These are phyloP conservation scores for Penicillium sumatraense DNA, from an alignment of 2,329 filamentous ascomycete species.

Conservation along the genomic window DNA sequence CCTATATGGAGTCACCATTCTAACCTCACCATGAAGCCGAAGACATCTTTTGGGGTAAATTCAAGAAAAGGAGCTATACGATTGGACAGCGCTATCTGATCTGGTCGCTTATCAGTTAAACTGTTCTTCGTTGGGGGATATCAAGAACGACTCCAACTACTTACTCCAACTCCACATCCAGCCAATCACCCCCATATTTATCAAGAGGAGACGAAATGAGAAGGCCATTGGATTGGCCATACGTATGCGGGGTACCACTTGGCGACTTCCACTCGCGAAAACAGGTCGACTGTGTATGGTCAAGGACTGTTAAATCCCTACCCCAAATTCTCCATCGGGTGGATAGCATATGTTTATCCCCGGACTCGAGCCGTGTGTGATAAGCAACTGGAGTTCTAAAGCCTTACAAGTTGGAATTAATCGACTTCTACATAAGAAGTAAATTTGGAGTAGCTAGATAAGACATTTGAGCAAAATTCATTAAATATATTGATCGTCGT, in stretches of 20 bases:
- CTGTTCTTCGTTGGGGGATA: too few species aligned
- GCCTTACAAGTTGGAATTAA: not conserved
- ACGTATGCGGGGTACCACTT: constrained; percentile 8
- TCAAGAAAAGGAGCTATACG: not conserved
- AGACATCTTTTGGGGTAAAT: constrained; percentile 24
- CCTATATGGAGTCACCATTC: too few species aligned
- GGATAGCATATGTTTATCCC: not conserved
- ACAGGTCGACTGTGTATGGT: too few species aligned
- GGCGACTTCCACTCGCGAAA: not conserved
- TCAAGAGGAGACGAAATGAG: not conserved
- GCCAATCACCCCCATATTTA: not conserved
- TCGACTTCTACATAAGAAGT: too few species aligned
- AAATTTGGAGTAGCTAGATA: not conserved
- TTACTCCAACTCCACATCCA: not conserved
- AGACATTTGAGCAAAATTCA: too few species aligned
- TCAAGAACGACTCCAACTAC: not conserved
- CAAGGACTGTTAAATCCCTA: not conserved
- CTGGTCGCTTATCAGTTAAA: constrained; percentile 1
- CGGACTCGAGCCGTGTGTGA: not conserved
- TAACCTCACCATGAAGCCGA: too few species aligned
- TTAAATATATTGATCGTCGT: too few species aligned
- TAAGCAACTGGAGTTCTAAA: not conserved
- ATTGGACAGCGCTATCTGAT: constrained; percentile 38
- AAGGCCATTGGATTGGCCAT: not conserved
- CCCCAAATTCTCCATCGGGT: not conserved